Evolutionary conservation across 805 yeast genomes (phyloP), one percentile per base, ranked within the genome.

Genomic region (Blastobotrys chiropterorum): DNA sequence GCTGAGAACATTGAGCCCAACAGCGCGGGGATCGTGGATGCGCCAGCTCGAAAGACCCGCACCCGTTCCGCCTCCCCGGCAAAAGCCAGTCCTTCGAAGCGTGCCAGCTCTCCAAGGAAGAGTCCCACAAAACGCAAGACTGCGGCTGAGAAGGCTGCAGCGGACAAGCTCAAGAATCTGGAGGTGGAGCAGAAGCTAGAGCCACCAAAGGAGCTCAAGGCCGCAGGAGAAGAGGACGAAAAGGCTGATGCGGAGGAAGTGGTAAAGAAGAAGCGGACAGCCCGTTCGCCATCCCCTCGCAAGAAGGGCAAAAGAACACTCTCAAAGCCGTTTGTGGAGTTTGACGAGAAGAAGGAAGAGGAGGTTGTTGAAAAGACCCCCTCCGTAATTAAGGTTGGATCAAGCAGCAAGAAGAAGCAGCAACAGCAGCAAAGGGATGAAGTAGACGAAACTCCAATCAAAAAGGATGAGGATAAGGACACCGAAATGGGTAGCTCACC

Each of bases 11-110:
- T 65, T 4, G 64, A 55, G 39, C 69, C 77, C 3, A 60, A 65
- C 30, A 70, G 68, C 38, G 62, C 64, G 11, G 72, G 70, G 22
- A 74, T 76, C 38, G 73, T 71, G 41, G 69, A 72, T 54, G 50
- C 49, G 14, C 54, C 62, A n/a, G 34, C 45, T 38, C 34, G 44
- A 19, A 43, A 39, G 41, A 47, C 44, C 46, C 34, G 48, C 7
- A 47, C 56, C 20, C 41, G 58, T 15, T 56, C 57, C 38, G 46
- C 47, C 15, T 51, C 50, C 20, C 56, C 57, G 2, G 49, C 55
- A 30, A 48, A 48, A 34, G 7, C 31, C 17, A 14, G 43, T n/a
- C 38, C 46, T n/a, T 48, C 50, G 5, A 14, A 48, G 63, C 46
- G 54, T 59, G 14, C 42, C 55, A 17, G 53, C 50, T 13, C 15